Evolutionary conservation across 2,329 filamentous ascomycete genomes (phyloP), one percentile per base, ranked within the genome.

Genomic region (Diatrype stigma): DNA sequence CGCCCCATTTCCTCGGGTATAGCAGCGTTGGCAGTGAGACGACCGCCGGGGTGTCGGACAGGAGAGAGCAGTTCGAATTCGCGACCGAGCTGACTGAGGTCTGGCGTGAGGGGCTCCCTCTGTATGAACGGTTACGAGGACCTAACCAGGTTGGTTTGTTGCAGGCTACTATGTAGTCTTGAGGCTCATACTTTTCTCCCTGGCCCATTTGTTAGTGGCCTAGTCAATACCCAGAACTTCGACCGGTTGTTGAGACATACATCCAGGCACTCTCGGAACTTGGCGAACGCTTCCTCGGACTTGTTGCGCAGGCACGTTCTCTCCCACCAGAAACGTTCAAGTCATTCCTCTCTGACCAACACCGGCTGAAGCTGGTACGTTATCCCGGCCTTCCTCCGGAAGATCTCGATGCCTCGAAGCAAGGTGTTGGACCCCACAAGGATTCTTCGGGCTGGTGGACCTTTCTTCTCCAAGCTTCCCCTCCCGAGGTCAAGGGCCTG

Each of bases 391-490:
- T 53, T 2, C 46, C 49, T 14, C 23, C n/a, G 14, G 45, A 32
- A 0, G 52, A 57, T 10, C 42, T 50, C 2, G 47, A 37, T 14
- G 45, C 58, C 3, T 54, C 58, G 2, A 51, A 47, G n/a, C 80
- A 84, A 64, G 81, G 81, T 1, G 80, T 85, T 1, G 82, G 81
- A 0, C 76, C 82, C 1, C 81, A 85, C 66, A 84, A 84, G 58
- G 80, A 83, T 61, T 84, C 77, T 0, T 83, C 80, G 0, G 81
- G 81, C 3, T 85, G 80, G 80, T 81, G 82, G 70, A 85, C 82
- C 0, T 85, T 86, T 54, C 73, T 86, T 3, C 74, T 82, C 1
- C 83, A 86, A 61, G 78, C 81, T 6, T 80, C 77, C 0, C 73
- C 76, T 2, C 75, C 79, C 3, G 67, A 73, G 10, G 68, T 75